These are phyloP conservation scores for Pinus taeda DNA, from an alignment of 75 land plant species.

Conservation along the genomic window DNA sequence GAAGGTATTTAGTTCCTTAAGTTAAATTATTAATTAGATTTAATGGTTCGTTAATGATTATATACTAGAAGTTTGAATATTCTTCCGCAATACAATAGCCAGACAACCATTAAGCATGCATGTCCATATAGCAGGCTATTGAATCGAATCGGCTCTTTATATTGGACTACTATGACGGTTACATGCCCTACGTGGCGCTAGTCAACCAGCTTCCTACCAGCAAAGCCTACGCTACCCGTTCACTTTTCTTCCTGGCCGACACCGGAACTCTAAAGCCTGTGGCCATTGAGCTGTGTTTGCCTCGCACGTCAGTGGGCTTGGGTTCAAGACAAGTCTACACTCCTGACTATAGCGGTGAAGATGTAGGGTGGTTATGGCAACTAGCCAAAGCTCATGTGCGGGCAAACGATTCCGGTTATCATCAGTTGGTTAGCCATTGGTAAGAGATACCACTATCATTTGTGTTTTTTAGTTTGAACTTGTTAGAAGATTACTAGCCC, in stretches of 20 bases:
- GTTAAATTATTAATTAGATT: conserved; percentile 13
- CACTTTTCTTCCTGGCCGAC: conserved; percentile 24
- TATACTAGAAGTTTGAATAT: no score
- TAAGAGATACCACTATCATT: not conserved
- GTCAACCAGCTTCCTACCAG: conserved; percentile 32
- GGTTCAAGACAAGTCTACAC: conserved; percentile 11
- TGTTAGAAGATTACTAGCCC: no score
- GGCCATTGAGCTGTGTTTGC: conserved; percentile 45
- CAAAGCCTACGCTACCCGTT: conserved; percentile 31
- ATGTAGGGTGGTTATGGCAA: conserved; percentile 25
- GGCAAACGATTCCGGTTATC: conserved; percentile 54
- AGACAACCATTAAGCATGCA: no score
- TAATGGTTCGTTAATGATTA: no score
- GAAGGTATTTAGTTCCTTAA: conserved; percentile 7
- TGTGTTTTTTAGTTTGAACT: no score
- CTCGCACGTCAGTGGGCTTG: not conserved
- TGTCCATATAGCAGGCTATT: conserved; percentile 37
- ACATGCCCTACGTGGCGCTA: conserved; percentile 51
- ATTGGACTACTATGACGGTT: conserved; percentile 60
- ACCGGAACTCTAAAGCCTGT: conserved; percentile 22
- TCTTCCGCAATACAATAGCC: no score
- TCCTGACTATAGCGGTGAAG: not conserved
- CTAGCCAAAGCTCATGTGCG: conserved; percentile 65
- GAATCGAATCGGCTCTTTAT: conserved; percentile 50
- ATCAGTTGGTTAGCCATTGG: conserved; percentile 71